Base-by-base conservation (phyloP, 2,329 filamentous ascomycete species). In the Colletotrichum sansevieriae region DNA sequence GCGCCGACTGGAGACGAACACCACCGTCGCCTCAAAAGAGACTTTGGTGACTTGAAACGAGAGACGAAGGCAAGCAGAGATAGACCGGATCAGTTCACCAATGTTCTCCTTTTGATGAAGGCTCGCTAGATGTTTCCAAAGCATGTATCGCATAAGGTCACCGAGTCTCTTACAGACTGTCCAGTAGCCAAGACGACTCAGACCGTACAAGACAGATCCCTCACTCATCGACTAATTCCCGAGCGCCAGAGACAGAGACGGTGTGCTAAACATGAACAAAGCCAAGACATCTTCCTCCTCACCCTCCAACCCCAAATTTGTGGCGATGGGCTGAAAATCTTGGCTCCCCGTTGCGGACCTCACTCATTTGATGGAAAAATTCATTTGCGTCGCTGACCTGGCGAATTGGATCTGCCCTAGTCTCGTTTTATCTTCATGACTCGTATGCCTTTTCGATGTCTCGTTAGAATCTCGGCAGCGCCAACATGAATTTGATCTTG, bases 361-460 rank as follows among this genome's bases (percentile, higher is more conserved):
- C 49, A 6, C 49, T 63, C 58, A 68, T 65, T 68, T 68, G 65
- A 68, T 47, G 65, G 65, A 68, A 68, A 68, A 68, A 65, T 47
- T 68, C 47, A 52, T 59, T 57, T 57, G 65, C 55, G 65, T 43
- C 43, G 49, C 47, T 65, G 62, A 43, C 61, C 65, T 68, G 54
- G 47, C 47, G 29, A 43, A 37, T 33, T 51, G 62, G 20, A 59
- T 59, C 33, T 18, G 20, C 46, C 37, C 54, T 65, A 68, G 61
- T 41, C 61, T 35, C 20, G 33, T 55, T 68, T 43, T 20, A 25
- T 35, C 13, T 25, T 43, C 29, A 41, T 39, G 47, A n/a, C 11
- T 39, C 39, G 39, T 18, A 54, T 22, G 35, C 59, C 11, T 51
- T 25, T 44, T 13, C 37, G 35, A 25, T 8, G 13, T 29, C 18